These are phyloP conservation scores for Amanita polypyramis DNA, from an alignment of 768 basidiomycete species.

Conservation along the genomic window DNA sequence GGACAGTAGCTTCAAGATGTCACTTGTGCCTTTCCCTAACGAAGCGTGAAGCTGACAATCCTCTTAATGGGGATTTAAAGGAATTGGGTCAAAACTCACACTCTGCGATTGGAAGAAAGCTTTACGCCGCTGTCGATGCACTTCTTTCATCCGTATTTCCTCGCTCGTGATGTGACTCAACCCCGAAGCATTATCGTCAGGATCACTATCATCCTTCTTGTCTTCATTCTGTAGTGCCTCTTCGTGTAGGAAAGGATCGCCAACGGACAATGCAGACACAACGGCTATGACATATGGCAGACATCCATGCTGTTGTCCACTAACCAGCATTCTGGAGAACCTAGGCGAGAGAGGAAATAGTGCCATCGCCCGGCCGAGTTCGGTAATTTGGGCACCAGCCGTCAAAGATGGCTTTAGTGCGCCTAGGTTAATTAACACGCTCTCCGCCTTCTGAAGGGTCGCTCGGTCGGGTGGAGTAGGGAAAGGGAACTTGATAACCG, in stretches of 20 bases:
- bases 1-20: slow-evolving; percentile 79
- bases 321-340: slow-evolving; percentile 92
- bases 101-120: slow-evolving; percentile 77
- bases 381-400: slow-evolving; percentile 58
- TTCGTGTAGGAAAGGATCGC: slow-evolving; percentile 91
- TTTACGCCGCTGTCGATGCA: slow-evolving; percentile 50
- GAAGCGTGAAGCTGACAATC: slow-evolving; percentile 55
- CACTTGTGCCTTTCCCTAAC: slow-evolving; percentile 73
- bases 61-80: slow-evolving; percentile 3
- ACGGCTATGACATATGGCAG: slow-evolving; percentile 86
- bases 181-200: slow-evolving; percentile 25
- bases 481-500: slow-evolving; percentile 96
- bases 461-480: slow-evolving; percentile 86
- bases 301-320: slow-evolving; percentile 75
- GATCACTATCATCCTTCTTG: slow-evolving; percentile 19
- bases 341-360: slow-evolving; percentile 90
- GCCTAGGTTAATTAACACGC: slow-evolving; percentile 68
- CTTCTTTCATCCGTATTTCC: slow-evolving; percentile 42
- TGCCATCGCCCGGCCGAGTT: slow-evolving; percentile 87
- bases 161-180: slow-evolving; percentile 36
- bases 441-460: slow-evolving; percentile 74
- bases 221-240: slow-evolving; percentile 45
- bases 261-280: slow-evolving; percentile 86
- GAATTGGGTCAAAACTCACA: slow-evolving; percentile 26
- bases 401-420: slow-evolving; percentile 45